A percentile compares a stretch with the other conserved stretches of the same genome.
Evolutionary conservation across 2,329 filamentous ascomycete species (phyloP).

Genomic region (Hansfordia pulvinata): DNA sequence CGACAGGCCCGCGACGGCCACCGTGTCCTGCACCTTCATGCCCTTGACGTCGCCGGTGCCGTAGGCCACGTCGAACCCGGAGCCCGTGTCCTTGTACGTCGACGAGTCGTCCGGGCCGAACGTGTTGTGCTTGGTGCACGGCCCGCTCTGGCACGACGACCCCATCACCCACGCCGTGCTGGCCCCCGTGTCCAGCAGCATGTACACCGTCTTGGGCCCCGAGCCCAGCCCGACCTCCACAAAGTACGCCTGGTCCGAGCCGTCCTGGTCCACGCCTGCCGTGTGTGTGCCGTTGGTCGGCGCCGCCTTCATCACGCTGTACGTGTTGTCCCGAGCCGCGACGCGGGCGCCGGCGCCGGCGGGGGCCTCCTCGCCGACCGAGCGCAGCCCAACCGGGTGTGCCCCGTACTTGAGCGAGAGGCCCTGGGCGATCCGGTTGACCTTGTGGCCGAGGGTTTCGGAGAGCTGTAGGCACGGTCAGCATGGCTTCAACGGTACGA

Average conservation of each 20-base stretch:
- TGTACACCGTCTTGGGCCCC: constrained; percentile 35
- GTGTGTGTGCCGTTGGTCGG: constrained; percentile 31
- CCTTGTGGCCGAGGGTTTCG: background rate
- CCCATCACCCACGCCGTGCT: constrained; percentile 78
- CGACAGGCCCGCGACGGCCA: constrained; percentile 53
- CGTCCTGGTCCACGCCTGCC: constrained; percentile 47
- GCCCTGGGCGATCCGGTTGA: background rate
- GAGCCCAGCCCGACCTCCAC: constrained; percentile 43
- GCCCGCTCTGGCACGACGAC: constrained; percentile 46
- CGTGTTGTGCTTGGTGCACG: constrained; percentile 56
- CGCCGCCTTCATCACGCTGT: constrained; percentile 29
- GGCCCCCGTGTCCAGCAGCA: constrained; percentile 54
- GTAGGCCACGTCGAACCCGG: constrained; percentile 55
- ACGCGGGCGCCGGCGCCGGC: too few species aligned
- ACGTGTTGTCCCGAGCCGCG: constrained; percentile 29
- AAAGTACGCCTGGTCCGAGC: constrained; percentile 54
- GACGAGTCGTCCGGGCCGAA: constrained; percentile 55
- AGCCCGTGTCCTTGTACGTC: constrained; percentile 38
- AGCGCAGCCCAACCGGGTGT: too few species aligned
- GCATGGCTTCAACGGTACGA: too few species aligned
- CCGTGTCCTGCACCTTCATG: constrained; percentile 47
- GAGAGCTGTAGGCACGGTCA: background rate
- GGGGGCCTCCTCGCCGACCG: too few species aligned
- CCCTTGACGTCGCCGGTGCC: constrained; percentile 66
- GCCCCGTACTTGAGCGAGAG: background rate